Base-by-base conservation (phyloP, 2,329 filamentous ascomycete species). In the Grosmannia penicillata region DNA sequence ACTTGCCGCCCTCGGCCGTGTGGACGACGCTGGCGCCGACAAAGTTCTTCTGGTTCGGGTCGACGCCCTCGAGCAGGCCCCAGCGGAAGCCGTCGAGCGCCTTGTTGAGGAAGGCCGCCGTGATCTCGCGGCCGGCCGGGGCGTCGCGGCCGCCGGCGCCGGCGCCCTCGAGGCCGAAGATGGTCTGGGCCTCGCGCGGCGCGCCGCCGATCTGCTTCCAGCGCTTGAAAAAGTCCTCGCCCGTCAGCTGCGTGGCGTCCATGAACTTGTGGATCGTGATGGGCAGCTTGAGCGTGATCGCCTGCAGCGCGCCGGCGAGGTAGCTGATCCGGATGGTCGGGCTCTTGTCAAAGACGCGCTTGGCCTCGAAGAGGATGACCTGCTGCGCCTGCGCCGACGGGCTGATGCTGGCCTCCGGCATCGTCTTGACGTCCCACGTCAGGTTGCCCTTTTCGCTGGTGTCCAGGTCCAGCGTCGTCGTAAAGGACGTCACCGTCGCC, bases 201-300 rank as follows among this genome's bases (percentile, higher is more conserved):
- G 75, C 75, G 6, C 82, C 85, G 11, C 91, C 91, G 50, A 98
- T 96, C 61, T 98, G 91, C 67, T 94, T 93, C 91, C 91, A 98
- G 37, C 93, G 72, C 67, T 93, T 95, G 72, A 98, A 98, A 61
- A 96, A 98, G 54, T 98, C 91, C 37, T 98, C 91, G 0, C 80
- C 76, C 7, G 74, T 74, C 28, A 98, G 66, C 40, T 91, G 80
- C 0, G 91, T 87, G 0, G 83, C 75, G 45, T 95, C 87, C 86
- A 96, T 95, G 54, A 94, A 98, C 56, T 95, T 94, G 60, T 96
- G 89, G 38, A 89, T 73, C 1, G 83, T 66, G 4, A 98, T 73
- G 0, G 91, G 91, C 5, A 98, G 68, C 56, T 93, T 89, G 29
- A 98, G 65, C 0, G 91, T 98, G 28, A 96, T 66, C 2, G 85